Conservation (phyloP, 2,329 filamentous ascomycete genomes). For the Fusarium secorum region DNA sequence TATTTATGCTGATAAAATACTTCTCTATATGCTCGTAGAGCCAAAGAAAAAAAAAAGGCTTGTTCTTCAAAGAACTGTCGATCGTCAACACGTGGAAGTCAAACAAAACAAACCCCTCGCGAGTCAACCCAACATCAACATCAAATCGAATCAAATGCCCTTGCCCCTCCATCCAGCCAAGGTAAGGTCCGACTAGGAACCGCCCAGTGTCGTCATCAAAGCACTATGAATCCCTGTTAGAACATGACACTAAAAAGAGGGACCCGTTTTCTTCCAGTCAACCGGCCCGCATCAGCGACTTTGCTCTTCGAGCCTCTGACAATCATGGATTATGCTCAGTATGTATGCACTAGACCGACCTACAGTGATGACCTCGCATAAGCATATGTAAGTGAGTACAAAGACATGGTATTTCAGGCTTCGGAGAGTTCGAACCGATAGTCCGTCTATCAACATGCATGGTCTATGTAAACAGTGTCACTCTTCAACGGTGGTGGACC, state of each 20-base stretch:
- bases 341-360: conserved; percentile 1
- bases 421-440: conserved; percentile 28
- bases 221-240: conserved; percentile 12
- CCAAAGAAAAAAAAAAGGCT: not conserved
- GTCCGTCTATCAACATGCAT: conserved; percentile 8
- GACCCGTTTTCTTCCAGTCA: conserved; percentile 29
- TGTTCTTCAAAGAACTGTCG: not conserved
- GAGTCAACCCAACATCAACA: not conserved
- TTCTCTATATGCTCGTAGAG: not conserved
- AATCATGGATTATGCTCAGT: not conserved
- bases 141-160: conserved; percentile 24
- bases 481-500: conserved; percentile 6
- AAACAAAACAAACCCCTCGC: conserved; percentile 31
- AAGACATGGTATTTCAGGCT: not conserved
- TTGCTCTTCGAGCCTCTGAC: conserved; percentile 21
- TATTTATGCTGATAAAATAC: not conserved
- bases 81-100: conserved; percentile 24
- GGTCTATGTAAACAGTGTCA: not conserved
- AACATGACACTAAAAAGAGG: conserved; percentile 14
- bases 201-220: conserved; percentile 39
- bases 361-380: conserved; percentile 4
- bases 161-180: conserved; percentile 34
- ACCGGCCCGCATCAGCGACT: conserved; percentile 32
- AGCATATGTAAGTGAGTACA: not conserved
- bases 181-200: conserved; percentile 22